Evolutionary conservation across 192 early-diverging fungal species (phyloP).

Genomic region (Spinellus fusiger): DNA sequence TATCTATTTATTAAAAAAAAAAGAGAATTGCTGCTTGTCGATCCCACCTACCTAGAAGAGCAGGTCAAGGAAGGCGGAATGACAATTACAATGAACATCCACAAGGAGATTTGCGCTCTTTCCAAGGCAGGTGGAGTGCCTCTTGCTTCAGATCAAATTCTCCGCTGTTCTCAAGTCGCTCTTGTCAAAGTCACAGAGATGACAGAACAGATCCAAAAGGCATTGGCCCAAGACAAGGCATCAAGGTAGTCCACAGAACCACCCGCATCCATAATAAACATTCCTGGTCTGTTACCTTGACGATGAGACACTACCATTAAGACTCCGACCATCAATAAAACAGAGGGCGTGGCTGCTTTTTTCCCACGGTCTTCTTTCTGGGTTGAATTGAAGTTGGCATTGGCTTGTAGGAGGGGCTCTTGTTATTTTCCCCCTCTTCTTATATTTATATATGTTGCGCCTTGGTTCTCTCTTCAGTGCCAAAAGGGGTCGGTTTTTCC

Average conservation of each 20-base stretch:
- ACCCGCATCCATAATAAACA: too few relatives aligned
- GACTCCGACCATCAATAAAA: too few relatives aligned
- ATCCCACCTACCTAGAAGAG: constrained; percentile 86
- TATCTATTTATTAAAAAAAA: background rate
- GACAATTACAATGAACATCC: constrained; percentile 85
- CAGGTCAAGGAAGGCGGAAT: constrained; percentile 76
- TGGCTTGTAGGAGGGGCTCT: too few relatives aligned
- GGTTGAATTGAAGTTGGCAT: too few relatives aligned
- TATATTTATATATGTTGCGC: too few relatives aligned
- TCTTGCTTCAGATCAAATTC: constrained; percentile 66
- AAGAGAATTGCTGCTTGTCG: constrained; percentile 64
- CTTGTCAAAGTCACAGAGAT: constrained; percentile 65
- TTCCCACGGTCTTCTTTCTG: too few relatives aligned
- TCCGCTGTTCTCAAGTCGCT: constrained; percentile 81
- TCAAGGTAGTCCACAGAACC: too few relatives aligned
- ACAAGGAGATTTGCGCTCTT: constrained; percentile 89
- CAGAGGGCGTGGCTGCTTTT: too few relatives aligned
- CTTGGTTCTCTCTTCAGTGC: too few relatives aligned
- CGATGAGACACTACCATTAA: too few relatives aligned
- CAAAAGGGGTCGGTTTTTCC: constrained; percentile 49
- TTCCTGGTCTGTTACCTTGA: too few relatives aligned
- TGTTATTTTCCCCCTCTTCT: too few relatives aligned
- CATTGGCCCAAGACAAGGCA: constrained; percentile 50
- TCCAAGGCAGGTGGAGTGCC: constrained; percentile 87
- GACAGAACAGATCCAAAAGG: constrained; percentile 71